Base-by-base conservation (phyloP, 495 filamentous ascomycete species). In the Trichoderma parareesei region DNA sequence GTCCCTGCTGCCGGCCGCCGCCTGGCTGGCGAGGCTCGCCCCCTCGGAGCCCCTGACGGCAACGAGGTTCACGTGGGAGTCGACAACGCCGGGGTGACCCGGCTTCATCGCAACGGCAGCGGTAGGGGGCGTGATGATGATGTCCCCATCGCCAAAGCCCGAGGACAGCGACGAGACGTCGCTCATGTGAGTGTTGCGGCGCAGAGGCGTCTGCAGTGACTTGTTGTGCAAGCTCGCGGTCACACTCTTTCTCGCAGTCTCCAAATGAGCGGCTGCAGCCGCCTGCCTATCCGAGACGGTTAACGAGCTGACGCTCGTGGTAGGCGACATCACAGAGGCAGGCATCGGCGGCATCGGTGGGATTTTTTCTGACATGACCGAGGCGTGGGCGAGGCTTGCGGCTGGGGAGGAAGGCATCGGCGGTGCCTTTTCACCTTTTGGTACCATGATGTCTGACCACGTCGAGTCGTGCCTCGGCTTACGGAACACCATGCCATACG, bases 161-260 rank as follows among this genome's bases (percentile, higher is more conserved):
- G 82, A 84, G 0, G 82, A 84, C 4, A 84, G 71, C 11, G 82
- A 84, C 4, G 81, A 83, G 42, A 82, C 48, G 40, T 74, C 72
- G 62, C 76, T 81, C 20, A 73, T 64, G 16, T 73, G 70, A 69
- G 73, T 69, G 0, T 70, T 68, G 60, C 72, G 71, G 55, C 73
- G 70, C 38, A 72, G 71, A 16, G 73, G 69, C 18, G 53, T n/a
- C 40, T 37, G 53, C 53, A 27, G 27, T 37, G 20, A 3, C 48
- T 16, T 18, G 53, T 35, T 57, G 33, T 57, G 37, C 11, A n/a
- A 10, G 37, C 53, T 37, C n/a, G 18, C 46, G 20, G 7, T 46
- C 43, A 46, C 43, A n/a, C 43, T 49, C 46, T n/a, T 18, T 9
- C 46, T 49, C 18, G 46, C 46, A 18, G 7, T 49, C 46, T 49